Conservation (phyloP, 2,329 filamentous ascomycete genomes). For the Trichoderma sp. region DNA sequence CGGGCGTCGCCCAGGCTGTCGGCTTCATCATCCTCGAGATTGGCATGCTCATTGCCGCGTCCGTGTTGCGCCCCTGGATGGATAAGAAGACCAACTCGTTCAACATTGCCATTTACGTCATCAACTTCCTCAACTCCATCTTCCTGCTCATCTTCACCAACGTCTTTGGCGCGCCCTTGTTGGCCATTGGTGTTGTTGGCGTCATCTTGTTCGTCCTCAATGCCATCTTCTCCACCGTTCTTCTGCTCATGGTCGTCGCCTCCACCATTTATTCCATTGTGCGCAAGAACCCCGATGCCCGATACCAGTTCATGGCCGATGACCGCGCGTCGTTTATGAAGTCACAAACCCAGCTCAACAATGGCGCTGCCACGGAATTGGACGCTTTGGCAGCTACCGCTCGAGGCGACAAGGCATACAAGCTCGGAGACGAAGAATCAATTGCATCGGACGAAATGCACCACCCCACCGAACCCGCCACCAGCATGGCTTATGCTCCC, state of each 20-base stretch:
- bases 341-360: slow-evolving; percentile 76
- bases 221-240: slow-evolving; percentile 77
- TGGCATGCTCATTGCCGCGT: slow-evolving; percentile 72
- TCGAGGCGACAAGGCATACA: slow-evolving; percentile 72
- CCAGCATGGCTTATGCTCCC: slow-evolving; percentile 15
- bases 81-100: slow-evolving; percentile 97
- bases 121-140: slow-evolving; percentile 90
- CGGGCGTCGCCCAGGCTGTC: slow-evolving; percentile 69
- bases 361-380: slow-evolving; percentile 70
- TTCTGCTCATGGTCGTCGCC: slow-evolving; percentile 74
- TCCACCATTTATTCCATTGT: slow-evolving; percentile 70
- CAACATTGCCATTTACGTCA: slow-evolving; percentile 86
- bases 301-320: slow-evolving; percentile 95
- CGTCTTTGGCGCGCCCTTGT: slow-evolving; percentile 78
- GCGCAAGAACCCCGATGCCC: slow-evolving; percentile 90
- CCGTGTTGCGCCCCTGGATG: slow-evolving; percentile 91
- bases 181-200: slow-evolving; percentile 86
- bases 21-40: slow-evolving; percentile 86
- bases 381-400: slow-evolving; percentile 88
- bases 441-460: slow-evolving; percentile 39
- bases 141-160: slow-evolving; percentile 87
- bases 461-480: neutral
- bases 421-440: slow-evolving; percentile 44
- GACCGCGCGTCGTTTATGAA: slow-evolving; percentile 98
- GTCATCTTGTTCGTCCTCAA: slow-evolving; percentile 89